Conservation (phyloP, 768 basidiomycete species). For the Scleroderma bovista region DNA sequence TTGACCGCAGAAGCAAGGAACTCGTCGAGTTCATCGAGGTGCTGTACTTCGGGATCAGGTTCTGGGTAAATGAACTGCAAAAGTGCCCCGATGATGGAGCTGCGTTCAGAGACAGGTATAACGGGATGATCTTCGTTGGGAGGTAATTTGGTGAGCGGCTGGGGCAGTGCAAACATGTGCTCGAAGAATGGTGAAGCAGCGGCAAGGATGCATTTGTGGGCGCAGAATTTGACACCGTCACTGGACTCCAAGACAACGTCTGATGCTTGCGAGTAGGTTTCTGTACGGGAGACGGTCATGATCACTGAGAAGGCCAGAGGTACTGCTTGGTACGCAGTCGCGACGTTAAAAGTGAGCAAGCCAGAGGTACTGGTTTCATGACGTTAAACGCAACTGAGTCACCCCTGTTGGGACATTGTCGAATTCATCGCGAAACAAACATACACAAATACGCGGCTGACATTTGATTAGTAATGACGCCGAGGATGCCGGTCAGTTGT, state of each 20-base stretch:
- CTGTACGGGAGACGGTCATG: slow-evolving; percentile 26
- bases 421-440: slow-evolving; percentile 14
- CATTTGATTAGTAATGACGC: no score
- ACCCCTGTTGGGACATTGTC: slow-evolving; percentile 2
- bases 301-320: slow-evolving; percentile 5
- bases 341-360: no score
- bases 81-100: slow-evolving; percentile 40
- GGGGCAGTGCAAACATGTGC: slow-evolving; percentile 65
- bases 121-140: slow-evolving; percentile 31
- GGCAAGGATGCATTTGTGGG: slow-evolving; percentile 58
- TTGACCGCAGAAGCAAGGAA: slow-evolving; percentile 54
- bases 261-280: slow-evolving; percentile 43
- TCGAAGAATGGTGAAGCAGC: slow-evolving; percentile 63
- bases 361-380: no score
- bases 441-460: slow-evolving; percentile 15
- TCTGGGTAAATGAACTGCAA: slow-evolving; percentile 61
- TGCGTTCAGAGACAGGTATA: slow-evolving; percentile 52
- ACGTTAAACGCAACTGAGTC: no score
- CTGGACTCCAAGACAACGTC: slow-evolving; percentile 49
- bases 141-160: slow-evolving; percentile 28
- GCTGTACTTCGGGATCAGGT: slow-evolving; percentile 44
- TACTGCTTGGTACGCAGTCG: neutral
- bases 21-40: slow-evolving; percentile 48
- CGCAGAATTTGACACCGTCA: slow-evolving; percentile 45
- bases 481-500: slow-evolving; percentile 25